These are phyloP conservation scores for Colletotrichum salicis DNA, from an alignment of 2,329 filamentous ascomycete genomes.

Conservation along the genomic window DNA sequence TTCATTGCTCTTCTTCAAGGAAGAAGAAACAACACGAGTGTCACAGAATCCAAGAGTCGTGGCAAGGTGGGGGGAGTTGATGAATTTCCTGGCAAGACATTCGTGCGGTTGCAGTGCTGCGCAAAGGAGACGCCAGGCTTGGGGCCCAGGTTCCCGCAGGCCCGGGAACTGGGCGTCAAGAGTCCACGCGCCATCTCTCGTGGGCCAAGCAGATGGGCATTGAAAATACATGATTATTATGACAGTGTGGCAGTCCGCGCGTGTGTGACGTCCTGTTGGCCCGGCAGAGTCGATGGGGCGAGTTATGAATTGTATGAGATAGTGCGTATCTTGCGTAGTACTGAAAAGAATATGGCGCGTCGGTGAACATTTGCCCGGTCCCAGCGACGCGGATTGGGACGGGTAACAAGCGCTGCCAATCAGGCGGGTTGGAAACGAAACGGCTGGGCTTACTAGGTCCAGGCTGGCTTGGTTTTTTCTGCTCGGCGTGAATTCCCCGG, in stretches of 20 bases:
- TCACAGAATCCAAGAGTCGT: slow-evolving; percentile 7
- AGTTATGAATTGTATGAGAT: background rate
- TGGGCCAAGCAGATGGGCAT: background rate
- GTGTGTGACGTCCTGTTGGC: slow-evolving; percentile 14
- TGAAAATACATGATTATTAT: background rate
- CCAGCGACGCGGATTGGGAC: slow-evolving; percentile 30
- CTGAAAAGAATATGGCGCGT: slow-evolving; percentile 9
- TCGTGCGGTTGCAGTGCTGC: slow-evolving; percentile 22
- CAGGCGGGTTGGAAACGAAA: slow-evolving; percentile 6
- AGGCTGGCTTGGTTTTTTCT: slow-evolving; percentile 7
- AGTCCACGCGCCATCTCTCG: background rate
- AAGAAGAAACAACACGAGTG: background rate
- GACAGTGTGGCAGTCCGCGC: background rate
- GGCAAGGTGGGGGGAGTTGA: slow-evolving; percentile 4
- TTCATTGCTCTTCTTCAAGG: background rate
- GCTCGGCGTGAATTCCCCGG: background rate
- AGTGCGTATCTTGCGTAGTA: background rate
- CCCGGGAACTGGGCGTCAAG: background rate
- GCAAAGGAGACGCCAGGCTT: background rate
- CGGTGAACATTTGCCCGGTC: slow-evolving; percentile 29
- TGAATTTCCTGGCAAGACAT: slow-evolving; percentile 22
- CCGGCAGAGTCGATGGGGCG: background rate
- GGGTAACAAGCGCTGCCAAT: slow-evolving; percentile 32
- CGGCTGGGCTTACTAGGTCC: slow-evolving; percentile 2
- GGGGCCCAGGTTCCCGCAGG: slow-evolving; percentile 16